Evolutionary conservation across 345 rosid species (phyloP).

Genomic region (Eucalyptus coolabah): DNA sequence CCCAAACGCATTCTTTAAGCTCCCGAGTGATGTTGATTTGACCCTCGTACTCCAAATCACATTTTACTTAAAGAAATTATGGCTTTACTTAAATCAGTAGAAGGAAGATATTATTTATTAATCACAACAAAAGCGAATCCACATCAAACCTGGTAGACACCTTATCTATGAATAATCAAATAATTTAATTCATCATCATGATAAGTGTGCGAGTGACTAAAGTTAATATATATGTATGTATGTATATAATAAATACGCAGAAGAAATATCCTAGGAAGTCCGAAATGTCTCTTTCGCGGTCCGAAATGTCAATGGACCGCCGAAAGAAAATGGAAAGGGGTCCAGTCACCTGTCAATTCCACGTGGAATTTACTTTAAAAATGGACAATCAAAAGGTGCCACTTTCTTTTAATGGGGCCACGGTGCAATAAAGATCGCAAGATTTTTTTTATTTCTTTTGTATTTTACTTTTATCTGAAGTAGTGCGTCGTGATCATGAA

Average conservation of each 20-base stretch:
- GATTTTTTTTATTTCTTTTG: neutral
- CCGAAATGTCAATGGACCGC: neutral
- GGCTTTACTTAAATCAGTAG: neutral
- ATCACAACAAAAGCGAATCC: neutral
- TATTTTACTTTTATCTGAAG: neutral
- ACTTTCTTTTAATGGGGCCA: neutral
- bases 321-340: neutral
- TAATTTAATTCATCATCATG: neutral
- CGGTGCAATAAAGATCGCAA: neutral
- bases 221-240: neutral
- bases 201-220: neutral
- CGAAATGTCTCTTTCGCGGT: neutral
- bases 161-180: neutral
- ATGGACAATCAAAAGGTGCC: neutral
- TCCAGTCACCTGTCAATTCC: neutral
- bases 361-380: neutral
- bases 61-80: neutral
- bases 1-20: too few species aligned
- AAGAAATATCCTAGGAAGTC: neutral
- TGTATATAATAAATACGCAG: neutral
- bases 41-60: neutral
- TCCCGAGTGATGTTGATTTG: neutral
- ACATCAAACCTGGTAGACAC: neutral
- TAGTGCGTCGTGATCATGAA: neutral
- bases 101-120: neutral